Percentiles rank a stretch among this genome's conserved stretches.
phyloP scores from a whole-genome alignment of 768 basidiomycete genomes.

The Termitomyces sp. region DNA sequence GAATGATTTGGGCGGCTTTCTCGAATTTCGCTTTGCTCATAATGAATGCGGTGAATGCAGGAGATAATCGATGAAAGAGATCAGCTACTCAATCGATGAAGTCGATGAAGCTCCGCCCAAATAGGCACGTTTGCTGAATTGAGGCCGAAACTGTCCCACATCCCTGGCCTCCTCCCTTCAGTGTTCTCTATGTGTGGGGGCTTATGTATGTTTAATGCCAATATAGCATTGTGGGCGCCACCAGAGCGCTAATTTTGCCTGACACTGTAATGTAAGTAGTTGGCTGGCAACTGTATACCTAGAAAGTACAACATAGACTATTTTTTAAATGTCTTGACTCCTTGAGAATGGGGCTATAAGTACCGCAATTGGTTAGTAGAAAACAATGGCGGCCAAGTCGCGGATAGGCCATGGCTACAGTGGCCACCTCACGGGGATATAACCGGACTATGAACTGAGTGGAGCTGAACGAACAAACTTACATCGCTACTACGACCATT shows the following conservation, averaged over 20 bases:
- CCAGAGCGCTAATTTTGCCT: not conserved
- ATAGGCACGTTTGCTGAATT: conserved; percentile 7
- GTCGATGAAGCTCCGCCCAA: conserved; percentile 14
- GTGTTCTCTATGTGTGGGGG: not conserved
- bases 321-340: not conserved
- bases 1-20: conserved; percentile 65
- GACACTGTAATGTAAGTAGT: not conserved
- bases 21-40: conserved; percentile 75
- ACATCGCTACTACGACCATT: conserved; percentile 1
- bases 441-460: conserved; percentile 5
- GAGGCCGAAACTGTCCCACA: not conserved
- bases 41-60: conserved; percentile 13
- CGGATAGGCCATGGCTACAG: not conserved
- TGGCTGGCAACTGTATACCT: not conserved
- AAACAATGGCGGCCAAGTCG: not conserved
- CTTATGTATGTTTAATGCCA: not conserved
- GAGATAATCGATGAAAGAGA: conserved; percentile 2
- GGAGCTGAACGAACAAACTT: conserved; percentile 2
- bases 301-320: not conserved
- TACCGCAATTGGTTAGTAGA: not conserved
- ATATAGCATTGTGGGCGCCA: not conserved
- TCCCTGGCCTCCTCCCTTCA: not conserved
- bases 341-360: too few relatives aligned
- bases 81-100: not conserved
- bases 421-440: conserved; percentile 2